A percentile compares a stretch with the other conserved stretches of the same genome.
Evolutionary conservation across 495 filamentous ascomycete genomes (phyloP).

Genomic region (Pseudomonodictys pantanalensis): DNA sequence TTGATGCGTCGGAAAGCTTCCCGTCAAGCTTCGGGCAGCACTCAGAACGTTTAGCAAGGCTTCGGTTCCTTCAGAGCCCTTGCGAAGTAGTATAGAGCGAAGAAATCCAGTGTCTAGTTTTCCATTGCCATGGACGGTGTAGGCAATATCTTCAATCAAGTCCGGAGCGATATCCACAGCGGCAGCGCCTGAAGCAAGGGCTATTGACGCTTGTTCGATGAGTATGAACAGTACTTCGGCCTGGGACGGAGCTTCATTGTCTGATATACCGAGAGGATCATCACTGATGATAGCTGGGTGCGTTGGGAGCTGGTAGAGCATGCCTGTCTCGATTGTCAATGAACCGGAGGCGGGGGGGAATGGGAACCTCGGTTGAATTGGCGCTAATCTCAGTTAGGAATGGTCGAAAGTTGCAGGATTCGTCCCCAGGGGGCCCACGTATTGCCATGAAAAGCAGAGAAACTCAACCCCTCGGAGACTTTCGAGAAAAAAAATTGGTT

Average conservation of each 20-base stretch:
- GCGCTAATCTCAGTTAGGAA: background rate
- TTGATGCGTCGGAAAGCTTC: background rate
- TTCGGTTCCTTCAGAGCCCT: too few species aligned
- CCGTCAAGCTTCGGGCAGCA: background rate
- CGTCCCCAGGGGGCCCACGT: background rate
- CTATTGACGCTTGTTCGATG: background rate
- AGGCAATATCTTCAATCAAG: slow-evolving; percentile 29
- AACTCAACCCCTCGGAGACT: too few species aligned
- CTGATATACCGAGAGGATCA: slow-evolving; percentile 23
- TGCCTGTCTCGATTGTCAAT: too few species aligned
- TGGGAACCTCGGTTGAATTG: background rate
- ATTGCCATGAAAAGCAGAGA: background rate
- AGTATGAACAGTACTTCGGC: slow-evolving; percentile 10
- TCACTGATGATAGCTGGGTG: slow-evolving; percentile 5
- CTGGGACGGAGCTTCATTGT: slow-evolving; percentile 14
- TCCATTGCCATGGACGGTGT: slow-evolving; percentile 27
- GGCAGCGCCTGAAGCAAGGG: background rate
- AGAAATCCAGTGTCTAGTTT: slow-evolving; percentile 11
- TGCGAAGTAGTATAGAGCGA: too few species aligned
- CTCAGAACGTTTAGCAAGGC: background rate
- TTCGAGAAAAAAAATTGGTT: too few species aligned
- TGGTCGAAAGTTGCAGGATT: background rate
- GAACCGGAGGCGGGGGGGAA: background rate
- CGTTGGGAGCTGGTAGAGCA: slow-evolving; percentile 21
- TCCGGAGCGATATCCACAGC: background rate